Percentiles rank a stretch among this genome's conserved stretches.
These are phyloP conservation scores for Phytophthora lateralis DNA, from an alignment of 352 stramenopile species.

Conservation along the genomic window DNA sequence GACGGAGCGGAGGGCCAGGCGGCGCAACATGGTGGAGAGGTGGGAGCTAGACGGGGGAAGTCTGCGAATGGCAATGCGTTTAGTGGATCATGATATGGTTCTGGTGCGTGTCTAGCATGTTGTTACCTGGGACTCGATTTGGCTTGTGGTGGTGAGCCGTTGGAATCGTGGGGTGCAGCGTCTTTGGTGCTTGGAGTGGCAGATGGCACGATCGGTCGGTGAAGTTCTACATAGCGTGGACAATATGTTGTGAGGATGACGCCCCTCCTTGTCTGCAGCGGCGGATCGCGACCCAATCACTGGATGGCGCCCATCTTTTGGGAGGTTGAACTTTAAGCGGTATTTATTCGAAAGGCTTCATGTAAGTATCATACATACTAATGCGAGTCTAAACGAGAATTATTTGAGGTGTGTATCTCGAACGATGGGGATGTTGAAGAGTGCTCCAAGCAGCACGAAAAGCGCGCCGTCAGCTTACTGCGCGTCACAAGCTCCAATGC, in stretches of 20 bases:
- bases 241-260: conserved; percentile 6
- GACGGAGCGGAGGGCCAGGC: conserved; percentile 30
- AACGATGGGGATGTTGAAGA: conserved; percentile 18
- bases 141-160: conserved; percentile 27
- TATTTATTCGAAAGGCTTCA: conserved; percentile 3
- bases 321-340: conserved; percentile 8
- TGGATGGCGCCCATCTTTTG: conserved; percentile 8
- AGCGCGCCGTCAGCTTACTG: neutral
- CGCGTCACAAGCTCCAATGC: neutral
- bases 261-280: conserved; percentile 6
- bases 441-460: neutral
- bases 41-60: neutral
- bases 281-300: conserved; percentile 18
- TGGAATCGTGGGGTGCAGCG: conserved; percentile 23
- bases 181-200: conserved; percentile 31
- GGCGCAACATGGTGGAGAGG: conserved; percentile 31
- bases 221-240: neutral
- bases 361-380: conserved; percentile 1
- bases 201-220: neutral
- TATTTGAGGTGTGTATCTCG: conserved; percentile 2
- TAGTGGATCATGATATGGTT: no score
- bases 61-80: conserved; percentile 19
- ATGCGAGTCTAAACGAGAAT: neutral
- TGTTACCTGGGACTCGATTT: conserved; percentile 21
- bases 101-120: conserved; percentile 14